These are phyloP conservation scores for Leccinum pallidistipes DNA, from an alignment of 1,284 basidiomycete genomes.

Conservation along the genomic window DNA sequence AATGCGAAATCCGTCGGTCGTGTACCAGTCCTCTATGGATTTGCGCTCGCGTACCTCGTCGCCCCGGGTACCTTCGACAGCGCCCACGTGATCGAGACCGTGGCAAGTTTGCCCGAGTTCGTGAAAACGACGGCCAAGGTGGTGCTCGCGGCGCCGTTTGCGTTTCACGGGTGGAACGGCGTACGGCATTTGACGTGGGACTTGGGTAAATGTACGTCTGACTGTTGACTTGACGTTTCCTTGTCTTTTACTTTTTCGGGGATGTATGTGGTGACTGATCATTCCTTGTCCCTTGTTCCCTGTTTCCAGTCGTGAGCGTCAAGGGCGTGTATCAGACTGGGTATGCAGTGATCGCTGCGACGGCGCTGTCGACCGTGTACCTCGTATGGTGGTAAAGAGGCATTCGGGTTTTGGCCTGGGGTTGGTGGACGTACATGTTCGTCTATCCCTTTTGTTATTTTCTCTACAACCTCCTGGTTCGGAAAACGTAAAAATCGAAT, in stretches of 20 bases:
- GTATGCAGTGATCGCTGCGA: conserved; percentile 82
- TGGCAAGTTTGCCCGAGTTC: conserved; percentile 66
- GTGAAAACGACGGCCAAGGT: conserved; percentile 78
- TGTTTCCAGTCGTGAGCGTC: conserved; percentile 66
- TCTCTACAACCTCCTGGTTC: neutral
- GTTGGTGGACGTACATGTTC: neutral
- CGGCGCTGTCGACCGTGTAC: conserved; percentile 72
- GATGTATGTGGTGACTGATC: neutral
- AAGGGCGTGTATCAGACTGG: conserved; percentile 80
- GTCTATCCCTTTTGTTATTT: neutral
- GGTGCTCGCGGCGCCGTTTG: conserved; percentile 79
- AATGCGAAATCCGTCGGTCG: neutral
- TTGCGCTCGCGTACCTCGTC: conserved; percentile 84
- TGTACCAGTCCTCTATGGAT: conserved; percentile 79
- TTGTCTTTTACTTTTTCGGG: neutral
- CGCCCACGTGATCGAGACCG: conserved; percentile 73
- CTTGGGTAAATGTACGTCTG: conserved; percentile 77
- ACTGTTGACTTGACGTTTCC: neutral
- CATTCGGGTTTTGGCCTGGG: neutral
- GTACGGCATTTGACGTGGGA: conserved; percentile 94
- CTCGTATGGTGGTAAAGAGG: conserved; percentile 44
- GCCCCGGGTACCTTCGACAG: conserved; percentile 82
- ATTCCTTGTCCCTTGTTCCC: neutral
- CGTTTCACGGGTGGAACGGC: conserved; percentile 92
- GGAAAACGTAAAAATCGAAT: neutral